Base-by-base conservation (phyloP, 495 filamentous ascomycete species). In the Saxophila tyrrhenica region DNA sequence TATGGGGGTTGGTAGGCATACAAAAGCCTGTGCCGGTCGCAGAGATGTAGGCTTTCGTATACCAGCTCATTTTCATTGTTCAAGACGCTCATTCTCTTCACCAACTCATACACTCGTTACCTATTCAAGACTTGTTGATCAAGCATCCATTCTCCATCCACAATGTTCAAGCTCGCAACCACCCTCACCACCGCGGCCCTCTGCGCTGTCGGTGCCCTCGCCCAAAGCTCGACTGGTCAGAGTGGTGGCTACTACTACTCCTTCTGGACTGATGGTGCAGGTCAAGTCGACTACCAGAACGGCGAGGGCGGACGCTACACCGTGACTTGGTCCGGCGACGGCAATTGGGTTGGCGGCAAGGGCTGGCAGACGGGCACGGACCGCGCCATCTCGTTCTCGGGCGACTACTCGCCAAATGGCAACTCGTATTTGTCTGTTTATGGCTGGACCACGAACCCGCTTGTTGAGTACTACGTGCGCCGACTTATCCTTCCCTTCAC, bases 341-440 rank as follows among this genome's bases (percentile, higher is more conserved):
- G 59, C 24, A 64, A 66, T 51, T 58, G 60, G n/a, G 64, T 66
- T 5, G 62, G 41, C 20, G 64, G 64, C 41, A 66, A 66, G 55
- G 64, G 64, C 23, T 66, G 64, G 64, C 58, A 62, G 47, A 60
- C 64, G 8, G 64, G 64, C 17, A 53, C 51, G 15, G 24, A 17
- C 55, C 81, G 78, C 17, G 54, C 67, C 23, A 77, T 83, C 56
- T 75, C 64, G 49, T 84, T 77, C 67, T 67, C 62, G 13, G 80
- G 77, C 38, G 66, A 62, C 25, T 83, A 79, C 70, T 71, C 65
- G 20, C 74, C 78, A 49, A 73, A 71, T 16, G 79, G 80, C 16
- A 81, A 81, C 20, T 70, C 72, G 38, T 83, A 83, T 62, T 73
- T 84, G 22, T 61, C 78, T 44, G 67, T 85, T 57, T 82, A 84